These are phyloP conservation scores for Amborella trichopoda DNA, from an alignment of 164 flowering plant species.

Conservation along the genomic window DNA sequence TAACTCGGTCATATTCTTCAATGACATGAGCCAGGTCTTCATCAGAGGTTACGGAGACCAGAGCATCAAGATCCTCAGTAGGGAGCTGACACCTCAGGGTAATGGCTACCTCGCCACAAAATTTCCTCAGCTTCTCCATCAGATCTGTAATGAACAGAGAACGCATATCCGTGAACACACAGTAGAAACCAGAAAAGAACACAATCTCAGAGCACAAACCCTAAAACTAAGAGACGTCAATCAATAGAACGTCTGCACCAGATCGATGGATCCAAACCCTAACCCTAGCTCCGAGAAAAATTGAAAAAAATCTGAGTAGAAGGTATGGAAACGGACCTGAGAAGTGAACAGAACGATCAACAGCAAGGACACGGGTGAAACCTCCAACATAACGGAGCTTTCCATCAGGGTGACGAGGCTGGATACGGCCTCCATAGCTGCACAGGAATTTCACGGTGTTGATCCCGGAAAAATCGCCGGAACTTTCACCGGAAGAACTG, in stretches of 20 bases:
- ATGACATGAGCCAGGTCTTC: constrained; percentile 77
- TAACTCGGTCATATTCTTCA: constrained; percentile 69
- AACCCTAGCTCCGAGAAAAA: not conserved
- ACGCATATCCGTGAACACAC: no score
- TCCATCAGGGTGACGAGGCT: constrained; percentile 83
- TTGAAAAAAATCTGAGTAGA: not conserved
- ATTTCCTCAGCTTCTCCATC: constrained; percentile 50
- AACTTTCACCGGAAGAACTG: constrained; percentile 6
- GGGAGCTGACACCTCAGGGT: constrained; percentile 77
- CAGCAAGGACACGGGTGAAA: constrained; percentile 72
- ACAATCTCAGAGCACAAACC: no score
- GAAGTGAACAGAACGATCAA: constrained; percentile 58
- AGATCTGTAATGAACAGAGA: constrained; percentile 37
- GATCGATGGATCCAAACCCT: no score
- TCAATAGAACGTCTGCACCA: no score
- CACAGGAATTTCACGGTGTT: constrained; percentile 63
- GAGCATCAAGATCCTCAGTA: constrained; percentile 76
- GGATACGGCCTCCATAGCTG: constrained; percentile 89
- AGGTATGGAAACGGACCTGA: constrained; percentile 16
- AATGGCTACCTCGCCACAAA: constrained; percentile 53
- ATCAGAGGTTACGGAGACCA: constrained; percentile 72
- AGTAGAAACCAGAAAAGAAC: no score
- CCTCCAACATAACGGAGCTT: constrained; percentile 93
- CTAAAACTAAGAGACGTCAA: no score
- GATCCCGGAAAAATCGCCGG: constrained; percentile 9